These are phyloP conservation scores for Penicillium antarcticum DNA, from an alignment of 495 filamentous ascomycete genomes.

Conservation along the genomic window DNA sequence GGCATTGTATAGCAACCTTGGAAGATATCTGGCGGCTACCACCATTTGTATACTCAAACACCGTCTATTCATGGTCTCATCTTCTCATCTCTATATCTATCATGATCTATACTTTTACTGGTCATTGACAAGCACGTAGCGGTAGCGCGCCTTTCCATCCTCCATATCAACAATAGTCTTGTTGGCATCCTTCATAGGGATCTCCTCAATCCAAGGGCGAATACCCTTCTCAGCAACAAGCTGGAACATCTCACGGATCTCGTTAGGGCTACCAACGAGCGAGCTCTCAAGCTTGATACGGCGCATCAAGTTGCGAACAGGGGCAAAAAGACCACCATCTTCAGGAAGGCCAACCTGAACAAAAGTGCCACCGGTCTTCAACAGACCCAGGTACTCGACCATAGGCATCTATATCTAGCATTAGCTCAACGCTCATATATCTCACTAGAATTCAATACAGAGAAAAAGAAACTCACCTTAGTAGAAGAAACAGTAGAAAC, in stretches of 20 bases:
- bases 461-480: slow-evolving; percentile 34
- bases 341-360: slow-evolving; percentile 77
- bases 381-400: slow-evolving; percentile 61
- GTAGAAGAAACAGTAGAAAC: slow-evolving; percentile 73
- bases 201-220: slow-evolving; percentile 67
- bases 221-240: slow-evolving; percentile 70
- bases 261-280: slow-evolving; percentile 65
- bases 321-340: slow-evolving; percentile 60
- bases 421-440: neutral
- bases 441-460: neutral
- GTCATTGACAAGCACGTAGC: slow-evolving; percentile 71
- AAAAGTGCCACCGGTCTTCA: slow-evolving; percentile 67
- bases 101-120: neutral
- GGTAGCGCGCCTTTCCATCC: slow-evolving; percentile 66
- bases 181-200: slow-evolving; percentile 75
- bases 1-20: too few species aligned
- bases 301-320: slow-evolving; percentile 61
- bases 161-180: slow-evolving; percentile 67
- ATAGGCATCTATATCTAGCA: slow-evolving; percentile 61
- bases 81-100: neutral
- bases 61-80: neutral
- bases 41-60: neutral
- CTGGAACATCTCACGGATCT: slow-evolving; percentile 80
- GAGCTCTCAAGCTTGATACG: slow-evolving; percentile 67
- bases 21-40: too few species aligned